phyloP scores from a whole-genome alignment of 2,329 filamentous ascomycete genomes.

The Aspergillus bombycis region DNA sequence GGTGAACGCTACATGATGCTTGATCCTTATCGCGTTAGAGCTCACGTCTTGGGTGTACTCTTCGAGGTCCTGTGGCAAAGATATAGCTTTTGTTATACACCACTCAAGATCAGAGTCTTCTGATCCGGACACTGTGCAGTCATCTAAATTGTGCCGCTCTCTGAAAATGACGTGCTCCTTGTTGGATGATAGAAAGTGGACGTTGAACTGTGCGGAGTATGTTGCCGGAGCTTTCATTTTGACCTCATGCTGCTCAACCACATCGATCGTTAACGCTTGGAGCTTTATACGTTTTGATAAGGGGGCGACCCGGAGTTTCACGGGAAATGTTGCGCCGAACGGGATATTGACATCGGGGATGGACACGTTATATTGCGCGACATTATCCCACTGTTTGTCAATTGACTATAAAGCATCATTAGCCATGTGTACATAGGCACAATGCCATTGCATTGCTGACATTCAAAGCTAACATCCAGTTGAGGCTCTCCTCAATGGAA shows the following conservation, averaged over 20 bases:
- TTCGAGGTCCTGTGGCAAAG: background rate
- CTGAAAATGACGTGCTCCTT: conserved; percentile 14
- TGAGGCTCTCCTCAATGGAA: conserved; percentile 1
- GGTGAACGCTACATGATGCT: background rate
- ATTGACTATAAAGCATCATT: conserved; percentile 10
- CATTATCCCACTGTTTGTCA: conserved; percentile 12
- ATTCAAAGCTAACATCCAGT: conserved; percentile 1
- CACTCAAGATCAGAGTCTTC: background rate
- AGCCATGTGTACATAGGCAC: background rate
- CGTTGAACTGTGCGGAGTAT: conserved; percentile 18
- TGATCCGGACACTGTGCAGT: background rate
- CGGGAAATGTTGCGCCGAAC: conserved; percentile 23
- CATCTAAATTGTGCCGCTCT: background rate
- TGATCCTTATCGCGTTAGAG: background rate
- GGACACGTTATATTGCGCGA: conserved; percentile 23
- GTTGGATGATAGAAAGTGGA: conserved; percentile 16
- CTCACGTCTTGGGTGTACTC: background rate
- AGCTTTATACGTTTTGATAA: conserved; percentile 17
- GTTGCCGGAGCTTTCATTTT: conserved; percentile 21
- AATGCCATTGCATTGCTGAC: conserved; percentile 3
- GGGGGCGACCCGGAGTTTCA: conserved; percentile 23
- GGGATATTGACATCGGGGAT: conserved; percentile 23
- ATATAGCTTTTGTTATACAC: background rate
- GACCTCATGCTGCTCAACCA: conserved; percentile 22
- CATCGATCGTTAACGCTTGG: conserved; percentile 11